Percentiles rank a stretch among this genome's conserved stretches.
Evolutionary conservation across 148 eudicot genomes (phyloP).

Genomic region (Pouteria glomerata): DNA sequence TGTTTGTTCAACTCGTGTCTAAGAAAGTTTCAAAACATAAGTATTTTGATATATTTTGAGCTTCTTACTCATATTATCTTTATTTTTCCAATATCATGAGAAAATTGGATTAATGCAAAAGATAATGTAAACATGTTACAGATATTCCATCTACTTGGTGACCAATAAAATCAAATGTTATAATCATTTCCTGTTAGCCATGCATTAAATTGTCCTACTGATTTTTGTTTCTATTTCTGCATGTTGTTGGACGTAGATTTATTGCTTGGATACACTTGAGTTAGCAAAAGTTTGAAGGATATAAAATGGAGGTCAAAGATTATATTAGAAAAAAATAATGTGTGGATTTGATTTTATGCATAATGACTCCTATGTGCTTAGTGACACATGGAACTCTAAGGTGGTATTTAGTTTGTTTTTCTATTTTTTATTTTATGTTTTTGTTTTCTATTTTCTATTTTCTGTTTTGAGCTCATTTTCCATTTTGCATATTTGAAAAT

Average conservation of each 20-base stretch:
- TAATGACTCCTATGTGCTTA: no score
- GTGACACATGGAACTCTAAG: background rate
- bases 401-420: no score
- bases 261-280: background rate
- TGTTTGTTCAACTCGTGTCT: background rate
- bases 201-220: no score
- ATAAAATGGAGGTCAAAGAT: no score
- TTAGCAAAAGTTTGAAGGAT: no score
- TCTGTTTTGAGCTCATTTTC: no score
- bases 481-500: no score
- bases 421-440: no score
- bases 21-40: background rate
- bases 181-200: background rate
- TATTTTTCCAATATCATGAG: background rate
- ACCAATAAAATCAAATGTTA: background rate
- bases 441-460: no score
- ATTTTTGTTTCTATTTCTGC: background rate
- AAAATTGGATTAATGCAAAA: background rate
- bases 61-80: background rate
- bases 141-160: background rate
- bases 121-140: background rate
- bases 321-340: no score
- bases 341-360: no score
- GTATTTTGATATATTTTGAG: background rate
- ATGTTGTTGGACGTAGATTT: background rate